Evolutionary conservation across 331 rosid genomes (phyloP), one percentile per base, ranked within the genome.

Genomic region (Rhamnella rubrinervis): DNA sequence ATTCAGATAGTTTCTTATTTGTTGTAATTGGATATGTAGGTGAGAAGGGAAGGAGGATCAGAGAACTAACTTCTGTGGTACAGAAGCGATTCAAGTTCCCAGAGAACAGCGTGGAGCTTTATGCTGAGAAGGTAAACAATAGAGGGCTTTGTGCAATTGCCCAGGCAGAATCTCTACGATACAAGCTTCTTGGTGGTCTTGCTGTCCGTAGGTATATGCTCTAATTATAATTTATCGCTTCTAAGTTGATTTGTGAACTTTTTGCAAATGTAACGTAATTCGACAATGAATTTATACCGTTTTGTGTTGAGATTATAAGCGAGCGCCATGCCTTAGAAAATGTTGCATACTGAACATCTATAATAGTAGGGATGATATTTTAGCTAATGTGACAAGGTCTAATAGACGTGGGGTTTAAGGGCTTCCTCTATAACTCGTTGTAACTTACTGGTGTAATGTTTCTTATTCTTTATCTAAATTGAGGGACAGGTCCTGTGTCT

Each of bases 101-200:
- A 0, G 98, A 93, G 71, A 88, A 88, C 66, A 85, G 92, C 18
- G 98, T 93, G 2, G 97, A 90, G 72, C 88, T 93, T 7, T 93
- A 93, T 56, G 98, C 98, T 6, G 98, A 93, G 84, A 93, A 87
- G 75, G 98, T 93, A 18, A 88, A 88, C 81, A 93, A 88, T 65
- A 82, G 97, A 73, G 97, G 96, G 7, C 93, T 92, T 23, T 92
- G 98, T 57, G 95, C 98, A 25, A 85, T 90, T 71, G 96, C 97
- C 17, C 98, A 90, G 70, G 97, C 97, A 0, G 98, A 93, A 71
- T 93, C 98, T 51, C 96, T 93, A 4, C 98, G 97, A 4, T 93
- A 93, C 84, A 93, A 93, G 87, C 97, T 93, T 64, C 98, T 93
- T 6, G 98, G 97, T 23, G 98, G 98, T 28, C 97, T 93, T 12